Evolutionary conservation across 306 rosid genomes (phyloP).

Genomic region (Mimosa bimucronata): DNA sequence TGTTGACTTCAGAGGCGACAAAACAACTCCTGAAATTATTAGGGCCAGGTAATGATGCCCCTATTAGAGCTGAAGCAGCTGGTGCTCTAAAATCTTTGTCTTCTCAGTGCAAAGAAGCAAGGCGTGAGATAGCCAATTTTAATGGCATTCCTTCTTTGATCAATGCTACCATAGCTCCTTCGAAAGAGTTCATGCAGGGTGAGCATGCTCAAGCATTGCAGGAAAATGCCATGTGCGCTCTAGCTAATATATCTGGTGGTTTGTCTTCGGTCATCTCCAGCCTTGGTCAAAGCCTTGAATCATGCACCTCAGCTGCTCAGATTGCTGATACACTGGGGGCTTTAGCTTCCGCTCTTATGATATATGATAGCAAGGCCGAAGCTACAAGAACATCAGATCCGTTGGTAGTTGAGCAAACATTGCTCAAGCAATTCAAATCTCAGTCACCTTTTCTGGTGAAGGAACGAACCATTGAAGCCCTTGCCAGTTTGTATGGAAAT

Average conservation of each 20-base stretch:
- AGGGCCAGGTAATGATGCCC: constrained; percentile 89
- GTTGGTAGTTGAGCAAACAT: constrained; percentile 72
- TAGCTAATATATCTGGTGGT: constrained; percentile 98
- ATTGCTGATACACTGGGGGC: constrained; percentile 95
- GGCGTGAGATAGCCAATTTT: constrained; percentile 82
- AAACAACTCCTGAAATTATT: constrained; percentile 89
- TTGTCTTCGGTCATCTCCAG: constrained; percentile 92
- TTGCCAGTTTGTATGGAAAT: constrained; percentile 95
- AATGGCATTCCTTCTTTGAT: constrained; percentile 95
- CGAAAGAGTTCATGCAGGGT: constrained; percentile 99
- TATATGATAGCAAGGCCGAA: constrained; percentile 86
- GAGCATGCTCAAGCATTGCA: constrained; percentile 97
- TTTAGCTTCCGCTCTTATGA: constrained; percentile 98
- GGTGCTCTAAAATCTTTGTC: constrained; percentile 96
- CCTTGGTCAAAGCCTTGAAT: constrained; percentile 99
- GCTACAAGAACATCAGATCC: constrained; percentile 88
- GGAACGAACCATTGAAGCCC: constrained; percentile 95
- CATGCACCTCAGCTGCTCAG: constrained; percentile 60
- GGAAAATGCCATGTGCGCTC: constrained; percentile 98
- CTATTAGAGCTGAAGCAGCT: constrained; percentile 98
- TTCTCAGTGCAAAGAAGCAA: constrained; percentile 92
- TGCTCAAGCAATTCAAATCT: constrained; percentile 80
- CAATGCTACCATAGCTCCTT: constrained; percentile 99
- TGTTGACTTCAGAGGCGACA: constrained; percentile 79
- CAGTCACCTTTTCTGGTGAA: constrained; percentile 73